Evolutionary conservation across 805 yeast genomes (phyloP), one percentile per base, ranked within the genome.

Genomic region (Ogataea parapolymorpha): DNA sequence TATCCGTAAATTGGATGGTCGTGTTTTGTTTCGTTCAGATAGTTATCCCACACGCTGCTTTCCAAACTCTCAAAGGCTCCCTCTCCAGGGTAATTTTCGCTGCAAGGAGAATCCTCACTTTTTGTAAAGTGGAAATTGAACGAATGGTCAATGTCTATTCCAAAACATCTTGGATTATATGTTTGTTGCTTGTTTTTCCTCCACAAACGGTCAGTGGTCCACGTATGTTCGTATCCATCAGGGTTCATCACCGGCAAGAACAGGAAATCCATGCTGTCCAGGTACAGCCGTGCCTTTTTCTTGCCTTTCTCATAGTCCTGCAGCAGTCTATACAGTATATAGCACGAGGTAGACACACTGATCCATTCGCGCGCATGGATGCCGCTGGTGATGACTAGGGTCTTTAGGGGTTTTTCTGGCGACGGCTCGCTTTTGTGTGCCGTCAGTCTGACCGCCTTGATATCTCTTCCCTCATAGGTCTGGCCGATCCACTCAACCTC

Each of bases 291-390:
- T 42, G 72, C 77, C 35, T 69, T 67, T 23, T 55, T 58, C 13
- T 58, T 60, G 9, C 62, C 62, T 0, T 50, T 49, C 16, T 75
- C 79, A 51, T 72, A 76, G 34, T 67, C 70, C 25, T 66, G 57
- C 35, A 79, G 54, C 44, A 86, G 46, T 58, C 70, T 61, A 55
- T 68, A 68, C 15, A 80, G 53, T 3, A 74, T 61, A 60, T 74
- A 85, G 45, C 86, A 74, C 1, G 79, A 81, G 0, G 91, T 71
- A 2, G 89, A 75, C 2, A 81, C 78, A 26, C 89, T 75, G 20
- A 87, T 72, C 96, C 96, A 89, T 60, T 89, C 97, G 38, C 97
- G 71, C 0, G 95, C 93, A 63, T 89, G 96, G 2, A 84, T 72
- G 2, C 95, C 96, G 27, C 90, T 90, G 1, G 91, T 79, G 6